These are phyloP conservation scores for Crithidia fasciculata DNA, from an alignment of 208 protist species.

Conservation along the genomic window DNA sequence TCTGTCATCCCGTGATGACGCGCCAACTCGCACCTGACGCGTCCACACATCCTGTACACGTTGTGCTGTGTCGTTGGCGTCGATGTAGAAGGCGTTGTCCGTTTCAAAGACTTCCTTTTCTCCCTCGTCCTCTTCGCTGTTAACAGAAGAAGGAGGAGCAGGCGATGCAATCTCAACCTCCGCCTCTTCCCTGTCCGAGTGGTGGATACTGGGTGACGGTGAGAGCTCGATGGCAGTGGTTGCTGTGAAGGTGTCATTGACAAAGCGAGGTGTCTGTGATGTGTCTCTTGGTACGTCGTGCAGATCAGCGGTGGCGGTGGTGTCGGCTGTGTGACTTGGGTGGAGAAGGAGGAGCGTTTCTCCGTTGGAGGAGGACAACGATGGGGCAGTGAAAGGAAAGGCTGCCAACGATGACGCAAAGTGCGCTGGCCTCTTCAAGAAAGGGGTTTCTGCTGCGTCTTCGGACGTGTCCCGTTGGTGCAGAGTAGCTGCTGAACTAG, in stretches of 20 bases:
- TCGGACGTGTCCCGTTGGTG: too few relatives aligned
- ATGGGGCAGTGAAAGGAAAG: neutral
- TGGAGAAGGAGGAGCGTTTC: constrained; percentile 7
- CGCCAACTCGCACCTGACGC: constrained; percentile 6
- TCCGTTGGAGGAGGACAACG: constrained; percentile 13
- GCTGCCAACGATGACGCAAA: too few relatives aligned
- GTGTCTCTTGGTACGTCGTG: neutral
- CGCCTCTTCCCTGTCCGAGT: neutral
- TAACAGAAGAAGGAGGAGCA: too few relatives aligned
- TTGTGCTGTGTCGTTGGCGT: neutral
- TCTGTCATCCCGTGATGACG: neutral
- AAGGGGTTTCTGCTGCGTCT: too few relatives aligned
- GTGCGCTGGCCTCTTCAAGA: too few relatives aligned
- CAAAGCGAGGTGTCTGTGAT: neutral
- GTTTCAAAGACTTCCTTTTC: neutral
- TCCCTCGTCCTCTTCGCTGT: too few relatives aligned
- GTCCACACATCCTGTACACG: constrained; percentile 9
- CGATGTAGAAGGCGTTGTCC: neutral
- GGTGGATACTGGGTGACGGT: neutral
- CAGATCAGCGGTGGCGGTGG: neutral
- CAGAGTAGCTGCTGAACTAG: too few relatives aligned
- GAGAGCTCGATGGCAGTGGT: constrained; percentile 15
- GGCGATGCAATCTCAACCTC: too few relatives aligned
- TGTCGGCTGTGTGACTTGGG: neutral
- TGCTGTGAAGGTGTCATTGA: neutral